Evolutionary conservation across 192 early-diverging fungal species (phyloP).

Genomic region (Coemansia sp.): DNA sequence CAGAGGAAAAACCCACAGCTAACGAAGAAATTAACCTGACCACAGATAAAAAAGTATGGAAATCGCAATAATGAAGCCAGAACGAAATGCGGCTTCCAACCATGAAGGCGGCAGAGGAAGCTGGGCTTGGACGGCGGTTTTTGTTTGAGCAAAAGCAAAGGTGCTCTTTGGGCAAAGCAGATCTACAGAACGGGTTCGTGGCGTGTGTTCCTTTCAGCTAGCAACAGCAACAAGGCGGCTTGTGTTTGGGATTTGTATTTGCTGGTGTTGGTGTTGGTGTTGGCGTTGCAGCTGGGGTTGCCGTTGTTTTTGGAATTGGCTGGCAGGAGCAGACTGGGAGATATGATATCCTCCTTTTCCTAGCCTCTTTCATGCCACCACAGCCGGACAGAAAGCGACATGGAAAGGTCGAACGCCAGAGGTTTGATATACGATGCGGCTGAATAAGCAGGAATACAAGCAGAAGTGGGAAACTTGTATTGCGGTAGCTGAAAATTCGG

Average conservation of each 20-base stretch:
- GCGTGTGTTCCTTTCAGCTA: not conserved
- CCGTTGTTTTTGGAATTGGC: not conserved
- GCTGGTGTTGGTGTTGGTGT: too few relatives aligned
- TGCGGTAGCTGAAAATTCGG: not conserved
- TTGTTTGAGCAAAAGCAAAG: not conserved
- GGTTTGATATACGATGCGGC: not conserved
- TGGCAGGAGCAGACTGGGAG: not conserved
- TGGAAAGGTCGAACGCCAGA: not conserved
- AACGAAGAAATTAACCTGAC: not conserved
- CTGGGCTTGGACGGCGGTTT: not conserved
- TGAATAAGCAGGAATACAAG: constrained; percentile 3
- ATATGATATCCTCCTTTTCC: not conserved
- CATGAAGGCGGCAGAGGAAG: not conserved
- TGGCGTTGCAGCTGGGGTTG: too few relatives aligned
- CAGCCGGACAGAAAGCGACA: too few relatives aligned
- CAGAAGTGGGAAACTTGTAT: not conserved
- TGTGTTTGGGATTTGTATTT: not conserved
- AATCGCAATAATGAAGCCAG: not conserved
- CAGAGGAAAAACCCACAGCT: not conserved
- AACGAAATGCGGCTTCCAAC: not conserved
- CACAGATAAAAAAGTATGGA: not conserved
- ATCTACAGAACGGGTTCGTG: constrained; percentile 4
- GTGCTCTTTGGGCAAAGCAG: not conserved
- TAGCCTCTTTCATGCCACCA: not conserved
- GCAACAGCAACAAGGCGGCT: not conserved